These are phyloP conservation scores for Physcomitrium patens DNA, from an alignment of 225 moss, liverwort and hornwort species.

Conservation along the genomic window DNA sequence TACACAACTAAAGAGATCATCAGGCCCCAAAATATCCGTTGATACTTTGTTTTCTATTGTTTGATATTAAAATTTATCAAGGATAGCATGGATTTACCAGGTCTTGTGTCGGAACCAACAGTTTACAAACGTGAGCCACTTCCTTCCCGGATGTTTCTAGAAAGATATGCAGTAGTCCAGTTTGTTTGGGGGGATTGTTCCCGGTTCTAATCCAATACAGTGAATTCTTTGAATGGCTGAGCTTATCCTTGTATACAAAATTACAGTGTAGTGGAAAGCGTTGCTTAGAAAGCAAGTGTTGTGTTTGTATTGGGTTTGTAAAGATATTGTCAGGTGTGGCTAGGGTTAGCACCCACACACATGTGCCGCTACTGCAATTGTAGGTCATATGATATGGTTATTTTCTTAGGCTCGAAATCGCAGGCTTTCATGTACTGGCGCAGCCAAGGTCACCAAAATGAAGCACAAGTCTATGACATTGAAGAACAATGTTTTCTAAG, in stretches of 20 bases:
- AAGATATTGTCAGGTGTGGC: too few species aligned
- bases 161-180: too few species aligned
- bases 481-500: background rate
- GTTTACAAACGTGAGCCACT: background rate
- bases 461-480: background rate
- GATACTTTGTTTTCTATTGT: conserved; percentile 10
- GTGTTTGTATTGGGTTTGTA: too few species aligned
- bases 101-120: conserved; percentile 10
- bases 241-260: too few species aligned
- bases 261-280: too few species aligned
- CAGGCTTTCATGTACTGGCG: conserved; percentile 1
- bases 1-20: conserved; percentile 30
- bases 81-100: conserved; percentile 27
- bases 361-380: too few species aligned
- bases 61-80: conserved; percentile 19
- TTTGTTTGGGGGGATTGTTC: too few species aligned
- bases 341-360: too few species aligned
- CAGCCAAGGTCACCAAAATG: background rate
- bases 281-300: too few species aligned
- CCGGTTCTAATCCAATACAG: too few species aligned
- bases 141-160: too few species aligned
- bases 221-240: too few species aligned
- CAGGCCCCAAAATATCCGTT: conserved; percentile 6
- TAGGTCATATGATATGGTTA: background rate
- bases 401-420: conserved; percentile 7